Percentiles rank a stretch among this genome's conserved stretches.
phyloP scores from a whole-genome alignment of 2,329 filamentous ascomycete species.

The Fusarium aywerte region DNA sequence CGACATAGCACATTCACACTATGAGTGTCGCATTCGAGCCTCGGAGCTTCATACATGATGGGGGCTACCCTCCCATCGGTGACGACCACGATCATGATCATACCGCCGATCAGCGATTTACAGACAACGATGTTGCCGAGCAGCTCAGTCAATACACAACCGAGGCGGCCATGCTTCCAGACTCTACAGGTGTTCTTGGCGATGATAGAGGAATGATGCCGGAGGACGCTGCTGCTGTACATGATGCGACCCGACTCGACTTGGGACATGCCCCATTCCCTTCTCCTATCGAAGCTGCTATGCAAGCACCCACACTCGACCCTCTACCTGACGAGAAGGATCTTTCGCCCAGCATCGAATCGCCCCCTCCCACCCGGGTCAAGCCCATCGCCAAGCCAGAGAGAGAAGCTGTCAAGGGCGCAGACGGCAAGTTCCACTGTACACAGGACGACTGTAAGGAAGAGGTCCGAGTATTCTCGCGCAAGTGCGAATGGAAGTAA shows the following conservation, averaged over 20 bases:
- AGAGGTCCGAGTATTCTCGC: slow-evolving; percentile 72
- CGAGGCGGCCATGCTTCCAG: slow-evolving; percentile 52
- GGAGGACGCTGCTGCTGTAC: slow-evolving; percentile 53
- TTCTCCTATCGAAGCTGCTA: slow-evolving; percentile 49
- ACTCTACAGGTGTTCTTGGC: slow-evolving; percentile 52
- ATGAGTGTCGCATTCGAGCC: slow-evolving; percentile 66
- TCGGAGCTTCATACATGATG: slow-evolving; percentile 61
- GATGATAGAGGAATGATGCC: slow-evolving; percentile 52
- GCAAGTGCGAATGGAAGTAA: slow-evolving; percentile 96
- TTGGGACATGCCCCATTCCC: slow-evolving; percentile 50
- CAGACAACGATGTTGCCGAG: slow-evolving; percentile 57
- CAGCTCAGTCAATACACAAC: slow-evolving; percentile 58
- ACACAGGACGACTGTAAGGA: slow-evolving; percentile 75
- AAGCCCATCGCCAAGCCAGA: slow-evolving; percentile 70
- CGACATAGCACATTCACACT: slow-evolving; percentile 36
- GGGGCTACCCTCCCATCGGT: slow-evolving; percentile 59
- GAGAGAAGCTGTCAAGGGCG: slow-evolving; percentile 68
- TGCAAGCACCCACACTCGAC: slow-evolving; percentile 50
- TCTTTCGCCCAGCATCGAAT: slow-evolving; percentile 47
- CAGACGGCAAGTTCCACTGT: slow-evolving; percentile 81
- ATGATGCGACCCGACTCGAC: slow-evolving; percentile 55
- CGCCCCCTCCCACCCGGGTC: slow-evolving; percentile 54
- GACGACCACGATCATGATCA: slow-evolving; percentile 59
- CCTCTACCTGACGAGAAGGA: slow-evolving; percentile 51
- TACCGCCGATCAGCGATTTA: slow-evolving; percentile 54